phyloP scores from a whole-genome alignment of 805 yeast genomes.

The Metschnikowia kofuensis region DNA sequence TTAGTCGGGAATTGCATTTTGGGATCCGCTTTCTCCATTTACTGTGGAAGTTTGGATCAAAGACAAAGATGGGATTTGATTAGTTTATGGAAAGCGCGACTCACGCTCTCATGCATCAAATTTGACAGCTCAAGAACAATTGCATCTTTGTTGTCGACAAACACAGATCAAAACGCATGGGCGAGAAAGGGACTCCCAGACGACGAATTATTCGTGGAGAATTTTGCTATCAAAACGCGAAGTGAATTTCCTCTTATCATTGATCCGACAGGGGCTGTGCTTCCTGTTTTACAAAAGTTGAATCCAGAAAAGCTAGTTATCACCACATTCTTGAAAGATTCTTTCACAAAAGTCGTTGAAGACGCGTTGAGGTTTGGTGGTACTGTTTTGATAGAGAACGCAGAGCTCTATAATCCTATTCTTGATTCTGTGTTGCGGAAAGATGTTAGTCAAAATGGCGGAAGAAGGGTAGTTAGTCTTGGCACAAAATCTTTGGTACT shows the following conservation, averaged over 20 bases:
- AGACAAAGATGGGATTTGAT: constrained; percentile 37
- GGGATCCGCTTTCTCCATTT: constrained; percentile 58
- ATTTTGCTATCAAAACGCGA: constrained; percentile 50
- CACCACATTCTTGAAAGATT: constrained; percentile 70
- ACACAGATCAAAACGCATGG: constrained; percentile 50
- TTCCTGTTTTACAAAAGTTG: constrained; percentile 36
- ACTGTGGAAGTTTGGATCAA: constrained; percentile 59
- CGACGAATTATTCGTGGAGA: constrained; percentile 63
- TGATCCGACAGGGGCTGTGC: constrained; percentile 55
- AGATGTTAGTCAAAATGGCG: constrained; percentile 66
- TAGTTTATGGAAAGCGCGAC: constrained; percentile 32
- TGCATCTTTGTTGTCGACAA: constrained; percentile 36
- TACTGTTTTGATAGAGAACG: constrained; percentile 66
- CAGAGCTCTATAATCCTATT: constrained; percentile 77
- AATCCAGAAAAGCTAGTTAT: constrained; percentile 38
- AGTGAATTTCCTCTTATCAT: constrained; percentile 54
- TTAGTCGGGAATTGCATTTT: constrained; percentile 66
- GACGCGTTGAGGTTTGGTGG: constrained; percentile 86
- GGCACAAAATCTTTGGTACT: constrained; percentile 67
- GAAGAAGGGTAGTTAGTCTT: constrained; percentile 57
- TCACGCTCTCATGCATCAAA: constrained; percentile 35
- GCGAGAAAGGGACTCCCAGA: constrained; percentile 47
- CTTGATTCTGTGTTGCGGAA: constrained; percentile 57
- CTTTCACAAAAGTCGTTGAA: constrained; percentile 67
- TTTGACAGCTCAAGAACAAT: constrained; percentile 36